Conservation (phyloP, 495 filamentous ascomycete species). For the Viridothelium virens region DNA sequence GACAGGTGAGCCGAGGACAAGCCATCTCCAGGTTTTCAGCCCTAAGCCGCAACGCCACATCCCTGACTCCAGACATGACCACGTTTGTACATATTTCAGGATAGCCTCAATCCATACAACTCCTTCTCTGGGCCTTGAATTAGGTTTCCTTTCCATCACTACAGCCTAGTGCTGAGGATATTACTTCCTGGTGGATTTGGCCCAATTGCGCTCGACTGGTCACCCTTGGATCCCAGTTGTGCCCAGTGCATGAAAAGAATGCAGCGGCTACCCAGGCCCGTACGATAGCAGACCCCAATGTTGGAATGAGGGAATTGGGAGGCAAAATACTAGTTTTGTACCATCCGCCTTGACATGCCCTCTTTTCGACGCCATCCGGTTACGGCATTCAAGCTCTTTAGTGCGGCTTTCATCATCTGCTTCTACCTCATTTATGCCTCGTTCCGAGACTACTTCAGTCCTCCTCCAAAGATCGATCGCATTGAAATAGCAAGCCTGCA, state of each 20-base stretch:
- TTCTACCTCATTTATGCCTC: conserved; percentile 19
- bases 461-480: conserved; percentile 1
- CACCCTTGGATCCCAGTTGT: neutral
- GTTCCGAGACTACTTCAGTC: neutral
- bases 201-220: neutral
- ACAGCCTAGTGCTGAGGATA: neutral
- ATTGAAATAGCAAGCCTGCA: conserved; percentile 5
- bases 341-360: conserved; percentile 20
- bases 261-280: neutral
- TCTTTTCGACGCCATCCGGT: conserved; percentile 28
- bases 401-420: conserved; percentile 29
- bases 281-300: neutral
- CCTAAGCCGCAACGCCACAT: neutral
- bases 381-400: conserved; percentile 31
- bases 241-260: neutral
- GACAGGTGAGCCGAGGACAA: neutral
- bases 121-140: neutral
- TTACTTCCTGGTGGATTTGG: neutral
- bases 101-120: neutral
- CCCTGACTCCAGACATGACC: neutral
- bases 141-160: neutral
- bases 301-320: neutral
- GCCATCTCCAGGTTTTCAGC: conserved; percentile 7
- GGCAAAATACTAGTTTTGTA: neutral
- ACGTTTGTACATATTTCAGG: neutral